Conservation (phyloP, 148 eudicot species). For the Fallopia convolvulus region DNA sequence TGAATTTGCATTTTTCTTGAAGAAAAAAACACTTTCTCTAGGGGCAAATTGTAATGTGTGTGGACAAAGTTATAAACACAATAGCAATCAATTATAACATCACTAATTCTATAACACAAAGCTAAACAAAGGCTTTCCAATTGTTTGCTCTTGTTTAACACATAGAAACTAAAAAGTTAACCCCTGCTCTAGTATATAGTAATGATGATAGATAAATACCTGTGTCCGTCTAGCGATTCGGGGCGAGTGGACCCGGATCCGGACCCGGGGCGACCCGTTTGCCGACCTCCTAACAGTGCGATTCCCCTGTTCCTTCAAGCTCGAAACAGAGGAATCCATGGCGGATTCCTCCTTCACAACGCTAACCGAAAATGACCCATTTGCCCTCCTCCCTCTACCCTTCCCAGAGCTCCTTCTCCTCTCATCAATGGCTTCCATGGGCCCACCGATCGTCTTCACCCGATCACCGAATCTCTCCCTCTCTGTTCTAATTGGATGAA, state of each 20-base stretch:
- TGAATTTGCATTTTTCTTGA: too few species aligned
- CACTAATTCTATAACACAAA: too few species aligned
- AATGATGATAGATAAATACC: background rate
- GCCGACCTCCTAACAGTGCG: background rate
- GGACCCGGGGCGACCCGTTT: conserved; percentile 12
- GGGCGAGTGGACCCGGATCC: conserved; percentile 9
- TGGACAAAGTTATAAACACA: too few species aligned
- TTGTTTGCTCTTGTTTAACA: too few species aligned
- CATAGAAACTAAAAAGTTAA: too few species aligned
- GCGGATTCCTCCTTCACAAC: background rate
- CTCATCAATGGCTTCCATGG: conserved; percentile 2
- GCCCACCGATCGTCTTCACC: background rate
- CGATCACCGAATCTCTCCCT: background rate
- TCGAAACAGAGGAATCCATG: conserved; percentile 5
- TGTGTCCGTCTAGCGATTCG: background rate
- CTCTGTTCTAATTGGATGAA: conserved; percentile 10
- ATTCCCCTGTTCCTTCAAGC: conserved; percentile 4
- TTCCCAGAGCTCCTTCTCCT: background rate
- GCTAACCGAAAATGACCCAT: background rate
- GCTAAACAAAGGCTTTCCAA: too few species aligned
- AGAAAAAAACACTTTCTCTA: too few species aligned
- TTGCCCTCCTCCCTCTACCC: background rate
- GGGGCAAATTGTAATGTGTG: too few species aligned
- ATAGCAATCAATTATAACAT: too few species aligned
- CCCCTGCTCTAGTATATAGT: too few species aligned